These are phyloP conservation scores for Hypoxylon sp. DNA, from an alignment of 2,329 filamentous ascomycete genomes.

Conservation along the genomic window DNA sequence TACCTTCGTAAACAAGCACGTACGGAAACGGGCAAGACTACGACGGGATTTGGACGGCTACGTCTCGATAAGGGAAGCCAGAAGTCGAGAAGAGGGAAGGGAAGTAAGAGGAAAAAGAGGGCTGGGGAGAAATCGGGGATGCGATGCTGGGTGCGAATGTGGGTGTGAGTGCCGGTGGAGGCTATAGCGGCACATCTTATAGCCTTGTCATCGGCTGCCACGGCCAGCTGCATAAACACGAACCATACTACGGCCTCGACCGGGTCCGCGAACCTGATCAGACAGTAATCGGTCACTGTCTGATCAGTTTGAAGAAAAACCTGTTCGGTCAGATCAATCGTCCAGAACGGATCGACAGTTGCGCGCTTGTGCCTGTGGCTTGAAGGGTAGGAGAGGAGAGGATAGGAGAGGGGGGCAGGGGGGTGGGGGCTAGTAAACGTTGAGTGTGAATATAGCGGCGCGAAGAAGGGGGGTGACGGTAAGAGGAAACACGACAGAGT, in stretches of 20 bases:
- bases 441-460: slow-evolving; percentile 13
- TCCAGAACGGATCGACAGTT: slow-evolving; percentile 31
- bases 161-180: slow-evolving; percentile 23
- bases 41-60: slow-evolving; percentile 27
- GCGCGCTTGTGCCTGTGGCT: slow-evolving; percentile 34
- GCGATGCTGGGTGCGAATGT: background rate
- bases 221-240: slow-evolving; percentile 44
- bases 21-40: slow-evolving; percentile 30
- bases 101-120: slow-evolving; percentile 19
- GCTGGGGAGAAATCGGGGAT: background rate
- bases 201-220: slow-evolving; percentile 39
- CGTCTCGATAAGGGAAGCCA: slow-evolving; percentile 35
- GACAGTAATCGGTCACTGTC: slow-evolving; percentile 34
- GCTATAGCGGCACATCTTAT: slow-evolving; percentile 43
- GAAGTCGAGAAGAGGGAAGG: slow-evolving; percentile 21
- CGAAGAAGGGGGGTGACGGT: slow-evolving; percentile 15
- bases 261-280: slow-evolving; percentile 32
- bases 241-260: slow-evolving; percentile 42
- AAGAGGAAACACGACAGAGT: slow-evolving; percentile 32
- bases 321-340: slow-evolving; percentile 35
- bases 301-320: too few species aligned
- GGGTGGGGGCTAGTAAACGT: background rate
- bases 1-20: slow-evolving; percentile 26
- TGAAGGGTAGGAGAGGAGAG: slow-evolving; percentile 10
- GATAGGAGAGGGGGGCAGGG: slow-evolving; percentile 9